Evolutionary conservation across 805 yeast genomes (phyloP).

Genomic region (Yarrowia keelungensis): DNA sequence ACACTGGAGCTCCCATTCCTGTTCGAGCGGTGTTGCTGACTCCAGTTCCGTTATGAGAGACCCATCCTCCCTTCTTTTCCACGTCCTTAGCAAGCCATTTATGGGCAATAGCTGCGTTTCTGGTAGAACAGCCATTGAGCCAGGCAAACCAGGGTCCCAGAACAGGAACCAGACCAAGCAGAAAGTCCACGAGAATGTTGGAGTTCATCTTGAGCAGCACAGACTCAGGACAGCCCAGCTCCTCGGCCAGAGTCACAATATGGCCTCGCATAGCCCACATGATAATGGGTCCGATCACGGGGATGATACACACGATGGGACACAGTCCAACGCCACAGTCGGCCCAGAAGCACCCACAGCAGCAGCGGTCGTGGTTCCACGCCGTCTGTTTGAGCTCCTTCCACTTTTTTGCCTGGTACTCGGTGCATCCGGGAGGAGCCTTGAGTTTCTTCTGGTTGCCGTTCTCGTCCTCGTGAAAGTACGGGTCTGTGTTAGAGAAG

Average conservation of each 20-base stretch:
- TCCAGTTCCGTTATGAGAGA: constrained; percentile 12
- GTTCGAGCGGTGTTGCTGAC: constrained; percentile 16
- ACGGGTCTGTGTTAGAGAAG: constrained; percentile 59
- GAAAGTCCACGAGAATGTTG: constrained; percentile 74
- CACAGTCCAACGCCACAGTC: constrained; percentile 82
- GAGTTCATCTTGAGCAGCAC: constrained; percentile 74
- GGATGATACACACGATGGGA: constrained; percentile 73
- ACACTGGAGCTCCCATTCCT: constrained; percentile 5
- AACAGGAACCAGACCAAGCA: constrained; percentile 79
- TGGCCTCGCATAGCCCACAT: constrained; percentile 83
- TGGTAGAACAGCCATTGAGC: constrained; percentile 84
- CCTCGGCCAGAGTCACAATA: constrained; percentile 65
- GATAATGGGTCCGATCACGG: constrained; percentile 81
- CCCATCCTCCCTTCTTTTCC: constrained; percentile 29
- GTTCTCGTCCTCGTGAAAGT: constrained; percentile 56
- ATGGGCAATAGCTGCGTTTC: constrained; percentile 72
- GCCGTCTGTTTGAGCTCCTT: constrained; percentile 75
- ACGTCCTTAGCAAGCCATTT: constrained; percentile 29
- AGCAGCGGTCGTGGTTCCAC: constrained; percentile 86
- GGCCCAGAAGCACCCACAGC: constrained; percentile 71
- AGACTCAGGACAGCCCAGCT: constrained; percentile 63
- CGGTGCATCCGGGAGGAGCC: constrained; percentile 64
- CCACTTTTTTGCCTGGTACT: constrained; percentile 72
- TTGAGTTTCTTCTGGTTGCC: constrained; percentile 59
- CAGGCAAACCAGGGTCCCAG: constrained; percentile 80